Evolutionary conservation across 768 basidiomycete species (phyloP).

Genomic region (Gloeostereum incarnatum): DNA sequence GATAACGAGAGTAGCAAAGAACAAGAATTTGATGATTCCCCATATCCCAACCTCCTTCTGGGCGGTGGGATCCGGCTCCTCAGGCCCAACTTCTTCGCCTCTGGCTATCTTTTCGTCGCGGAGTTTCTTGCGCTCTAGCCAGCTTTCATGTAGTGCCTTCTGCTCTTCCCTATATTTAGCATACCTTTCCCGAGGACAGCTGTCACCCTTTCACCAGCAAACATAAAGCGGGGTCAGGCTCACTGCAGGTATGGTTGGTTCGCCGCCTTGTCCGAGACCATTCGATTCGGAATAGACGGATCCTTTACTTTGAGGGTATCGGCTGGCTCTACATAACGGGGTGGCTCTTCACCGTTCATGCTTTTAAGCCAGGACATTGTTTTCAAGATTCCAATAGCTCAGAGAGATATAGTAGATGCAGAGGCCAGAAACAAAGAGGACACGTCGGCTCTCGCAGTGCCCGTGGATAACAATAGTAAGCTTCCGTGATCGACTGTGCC

Average conservation of each 20-base stretch:
- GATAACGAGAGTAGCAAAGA: conserved; percentile 43
- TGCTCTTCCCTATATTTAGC: conserved; percentile 56
- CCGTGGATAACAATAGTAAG: no score
- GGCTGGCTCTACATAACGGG: conserved; percentile 27
- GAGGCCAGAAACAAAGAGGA: conserved; percentile 1
- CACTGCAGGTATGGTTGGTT: conserved; percentile 83
- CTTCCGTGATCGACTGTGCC: no score
- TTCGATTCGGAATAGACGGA: conserved; percentile 53
- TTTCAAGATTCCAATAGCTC: conserved; percentile 3
- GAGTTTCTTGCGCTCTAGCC: conserved; percentile 61
- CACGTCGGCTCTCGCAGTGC: no score
- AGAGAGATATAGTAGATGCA: conserved; percentile 2
- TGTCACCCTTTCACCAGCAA: not conserved
- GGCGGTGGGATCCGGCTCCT: conserved; percentile 66
- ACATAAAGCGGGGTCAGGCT: conserved; percentile 19
- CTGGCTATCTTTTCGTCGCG: conserved; percentile 65
- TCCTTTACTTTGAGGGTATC: conserved; percentile 48
- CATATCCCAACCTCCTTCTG: conserved; percentile 55
- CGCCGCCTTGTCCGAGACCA: conserved; percentile 74
- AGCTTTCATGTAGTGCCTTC: conserved; percentile 51
- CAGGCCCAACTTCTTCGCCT: conserved; percentile 66
- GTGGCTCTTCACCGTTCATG: conserved; percentile 23
- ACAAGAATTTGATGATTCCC: conserved; percentile 61
- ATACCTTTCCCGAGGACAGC: conserved; percentile 33
- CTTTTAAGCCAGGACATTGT: conserved; percentile 62